Evolutionary conservation across 1,284 basidiomycete genomes (phyloP), one percentile per base, ranked within the genome.

Genomic region (Trichosporon sp.): DNA sequence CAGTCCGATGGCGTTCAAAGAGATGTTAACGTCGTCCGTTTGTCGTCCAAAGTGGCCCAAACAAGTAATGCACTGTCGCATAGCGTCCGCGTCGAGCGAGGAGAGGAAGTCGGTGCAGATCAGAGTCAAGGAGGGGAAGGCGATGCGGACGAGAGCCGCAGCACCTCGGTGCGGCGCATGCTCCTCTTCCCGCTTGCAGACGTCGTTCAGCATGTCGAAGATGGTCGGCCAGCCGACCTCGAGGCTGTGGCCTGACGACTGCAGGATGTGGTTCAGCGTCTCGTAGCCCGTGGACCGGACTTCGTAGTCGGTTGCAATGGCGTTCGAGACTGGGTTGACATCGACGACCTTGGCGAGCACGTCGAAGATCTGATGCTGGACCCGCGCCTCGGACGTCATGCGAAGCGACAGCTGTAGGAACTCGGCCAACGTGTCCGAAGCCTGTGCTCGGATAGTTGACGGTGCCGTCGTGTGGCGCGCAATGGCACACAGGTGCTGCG

Each of bases 161-260:
- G 77, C 74, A 11, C 76, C 76, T 54, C 73, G 71, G 61, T 65
- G 56, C 4, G 56, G 37, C 14, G 31, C 29, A 7, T 31, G 21
- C 6, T 31, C 29, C 4, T 46, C 52, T n/a, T 60, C 25, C 5
- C 32, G 56, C 54, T 67, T 83, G 80, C 92, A 92, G 32, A 95
- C 87, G 72, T 89, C 88, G 63, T 88, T 85, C 34, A 97, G 83
- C 85, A 96, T 92, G 66, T 88, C 86, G 76, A 98, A 97, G 70
- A 98, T 92, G 0, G 85, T 89, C 65, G 91, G 88, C 95, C 95
- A 99, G 0, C 95, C 95, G 10, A 89, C 86, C 7, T 92, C 84
- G 1, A 99, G 84, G 0, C 90, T 91, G 79, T 98, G 94, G 0
- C 92, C 95, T 0, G 91, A 91, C 0, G 88, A 87, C 77, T 98